phyloP scores from a whole-genome alignment of 2,329 filamentous ascomycete genomes.

The Verticillium albo-atrum region DNA sequence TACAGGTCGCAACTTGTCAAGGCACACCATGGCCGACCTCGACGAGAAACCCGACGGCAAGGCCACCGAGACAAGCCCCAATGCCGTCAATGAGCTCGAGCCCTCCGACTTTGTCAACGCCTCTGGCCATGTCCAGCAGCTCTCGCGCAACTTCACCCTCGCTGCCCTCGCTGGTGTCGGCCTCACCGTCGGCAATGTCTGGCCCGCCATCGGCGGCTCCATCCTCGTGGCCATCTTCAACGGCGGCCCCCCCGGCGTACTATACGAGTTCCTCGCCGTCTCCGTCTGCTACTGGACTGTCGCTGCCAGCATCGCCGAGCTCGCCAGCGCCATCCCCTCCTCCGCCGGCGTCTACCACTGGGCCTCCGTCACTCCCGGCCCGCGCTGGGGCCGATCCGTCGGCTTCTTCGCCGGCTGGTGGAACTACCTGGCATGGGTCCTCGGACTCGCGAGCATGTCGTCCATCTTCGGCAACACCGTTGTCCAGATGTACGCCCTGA shows the following conservation, averaged over 20 bases:
- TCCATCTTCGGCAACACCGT: constrained; percentile 35
- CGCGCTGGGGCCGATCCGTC: constrained; percentile 42
- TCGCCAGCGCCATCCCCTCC: constrained; percentile 58
- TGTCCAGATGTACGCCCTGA: constrained; percentile 39
- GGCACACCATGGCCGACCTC: background rate
- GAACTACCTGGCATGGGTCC: constrained; percentile 37
- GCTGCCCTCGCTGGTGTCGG: constrained; percentile 35
- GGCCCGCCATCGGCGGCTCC: constrained; percentile 38
- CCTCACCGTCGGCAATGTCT: constrained; percentile 36
- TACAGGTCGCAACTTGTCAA: too few relatives aligned
- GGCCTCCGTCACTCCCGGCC: constrained; percentile 53
- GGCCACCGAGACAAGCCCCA: background rate
- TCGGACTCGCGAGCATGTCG: constrained; percentile 34
- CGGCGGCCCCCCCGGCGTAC: constrained; percentile 56
- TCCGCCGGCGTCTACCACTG: constrained; percentile 58
- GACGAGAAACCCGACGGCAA: background rate
- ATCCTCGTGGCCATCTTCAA: constrained; percentile 51
- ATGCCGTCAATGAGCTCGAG: background rate
- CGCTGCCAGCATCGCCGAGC: constrained; percentile 54
- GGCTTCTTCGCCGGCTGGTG: constrained; percentile 42
- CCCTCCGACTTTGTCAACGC: constrained; percentile 24
- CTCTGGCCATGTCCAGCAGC: constrained; percentile 34
- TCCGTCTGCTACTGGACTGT: constrained; percentile 53
- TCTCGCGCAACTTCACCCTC: constrained; percentile 33
- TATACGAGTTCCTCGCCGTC: constrained; percentile 54